These are phyloP conservation scores for Amphibolis antarctica DNA, from an alignment of 106 monocot genomes.

Conservation along the genomic window DNA sequence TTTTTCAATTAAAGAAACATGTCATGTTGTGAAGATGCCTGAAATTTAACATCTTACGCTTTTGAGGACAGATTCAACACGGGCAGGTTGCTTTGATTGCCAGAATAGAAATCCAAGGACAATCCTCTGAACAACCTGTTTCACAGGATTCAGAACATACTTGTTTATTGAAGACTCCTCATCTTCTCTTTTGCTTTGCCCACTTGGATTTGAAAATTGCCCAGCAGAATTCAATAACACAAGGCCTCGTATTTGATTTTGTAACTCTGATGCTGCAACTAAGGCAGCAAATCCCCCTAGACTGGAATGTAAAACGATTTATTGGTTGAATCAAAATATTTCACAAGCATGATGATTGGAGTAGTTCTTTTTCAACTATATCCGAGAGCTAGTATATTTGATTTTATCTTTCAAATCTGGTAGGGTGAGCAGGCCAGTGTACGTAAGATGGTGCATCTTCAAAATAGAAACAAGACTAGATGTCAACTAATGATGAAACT, in stretches of 20 bases:
- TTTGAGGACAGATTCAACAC: slow-evolving; percentile 72
- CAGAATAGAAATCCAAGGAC: slow-evolving; percentile 77
- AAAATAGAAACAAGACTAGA: too few species aligned
- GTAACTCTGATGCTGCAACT: slow-evolving; percentile 63
- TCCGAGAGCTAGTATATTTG: too few species aligned
- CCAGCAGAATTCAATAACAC: slow-evolving; percentile 88
- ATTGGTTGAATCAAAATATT: background rate
- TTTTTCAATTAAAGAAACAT: too few species aligned
- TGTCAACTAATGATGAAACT: too few species aligned
- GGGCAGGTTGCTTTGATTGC: slow-evolving; percentile 90
- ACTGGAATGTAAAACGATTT: slow-evolving; percentile 27
- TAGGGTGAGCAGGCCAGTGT: too few species aligned
- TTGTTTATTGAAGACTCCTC: slow-evolving; percentile 32
- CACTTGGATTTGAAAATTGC: slow-evolving; percentile 51
- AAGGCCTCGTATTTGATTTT: slow-evolving; percentile 44
- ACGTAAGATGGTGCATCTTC: too few species aligned
- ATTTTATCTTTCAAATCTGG: too few species aligned
- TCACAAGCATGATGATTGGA: background rate
- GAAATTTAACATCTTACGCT: slow-evolving; percentile 37
- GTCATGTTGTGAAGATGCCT: too few species aligned
- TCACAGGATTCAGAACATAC: slow-evolving; percentile 60
- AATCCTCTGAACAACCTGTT: slow-evolving; percentile 63
- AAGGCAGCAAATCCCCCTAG: slow-evolving; percentile 91
- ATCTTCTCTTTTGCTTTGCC: slow-evolving; percentile 10
- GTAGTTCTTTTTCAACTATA: too few species aligned